phyloP scores from a whole-genome alignment of 164 flowering plant species.

The Aristolochia fimbriata region DNA sequence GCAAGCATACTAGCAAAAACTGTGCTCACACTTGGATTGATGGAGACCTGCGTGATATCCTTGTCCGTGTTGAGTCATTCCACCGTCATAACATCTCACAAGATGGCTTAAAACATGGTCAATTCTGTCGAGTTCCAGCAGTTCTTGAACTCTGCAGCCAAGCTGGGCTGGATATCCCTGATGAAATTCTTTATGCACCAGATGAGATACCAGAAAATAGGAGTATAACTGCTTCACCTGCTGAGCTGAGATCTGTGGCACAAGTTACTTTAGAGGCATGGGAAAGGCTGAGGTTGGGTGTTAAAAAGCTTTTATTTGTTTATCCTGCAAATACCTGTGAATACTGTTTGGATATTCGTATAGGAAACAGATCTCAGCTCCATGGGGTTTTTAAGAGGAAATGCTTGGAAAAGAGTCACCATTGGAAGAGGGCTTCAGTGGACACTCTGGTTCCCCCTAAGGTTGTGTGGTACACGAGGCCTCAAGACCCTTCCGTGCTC shows the following conservation, averaged over 20 bases:
- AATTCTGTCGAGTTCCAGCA: constrained; percentile 72
- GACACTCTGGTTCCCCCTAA: constrained; percentile 75
- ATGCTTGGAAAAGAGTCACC: constrained; percentile 66
- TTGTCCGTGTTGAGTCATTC: constrained; percentile 70
- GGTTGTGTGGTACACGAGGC: constrained; percentile 67
- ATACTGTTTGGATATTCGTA: constrained; percentile 81
- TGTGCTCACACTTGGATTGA: constrained; percentile 55
- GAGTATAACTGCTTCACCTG: constrained; percentile 5
- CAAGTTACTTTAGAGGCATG: constrained; percentile 59
- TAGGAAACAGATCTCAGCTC: constrained; percentile 76
- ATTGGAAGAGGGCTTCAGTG: constrained; percentile 76
- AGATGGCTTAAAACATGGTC: constrained; percentile 50
- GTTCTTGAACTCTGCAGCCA: constrained; percentile 79
- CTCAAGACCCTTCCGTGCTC: constrained; percentile 76
- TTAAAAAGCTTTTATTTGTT: constrained; percentile 52
- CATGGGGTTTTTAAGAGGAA: constrained; percentile 81
- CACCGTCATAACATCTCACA: constrained; percentile 56
- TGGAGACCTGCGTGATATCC: constrained; percentile 57
- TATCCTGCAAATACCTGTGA: constrained; percentile 77
- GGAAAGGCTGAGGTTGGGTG: constrained; percentile 64
- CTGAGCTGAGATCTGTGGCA: constrained; percentile 32
- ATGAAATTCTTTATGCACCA: constrained; percentile 11
- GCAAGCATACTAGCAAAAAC: constrained; percentile 34
- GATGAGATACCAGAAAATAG: not conserved
- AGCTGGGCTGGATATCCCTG: constrained; percentile 53